Percentiles rank a stretch among this genome's conserved stretches.
Evolutionary conservation across 257 asterid species (phyloP).

Genomic region (Prunella vulgaris): DNA sequence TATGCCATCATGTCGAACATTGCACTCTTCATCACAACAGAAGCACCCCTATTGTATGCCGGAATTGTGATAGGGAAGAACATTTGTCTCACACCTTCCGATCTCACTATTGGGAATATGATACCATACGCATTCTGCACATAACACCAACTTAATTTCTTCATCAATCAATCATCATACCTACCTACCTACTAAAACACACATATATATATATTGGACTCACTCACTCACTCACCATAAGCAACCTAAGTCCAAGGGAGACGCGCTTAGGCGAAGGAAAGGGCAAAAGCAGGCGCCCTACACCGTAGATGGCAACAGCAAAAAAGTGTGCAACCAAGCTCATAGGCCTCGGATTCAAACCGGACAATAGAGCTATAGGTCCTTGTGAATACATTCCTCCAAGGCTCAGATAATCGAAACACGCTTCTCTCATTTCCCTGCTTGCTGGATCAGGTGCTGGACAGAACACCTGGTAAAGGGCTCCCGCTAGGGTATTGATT

Average conservation of each 20-base stretch:
- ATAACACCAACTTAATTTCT: too few relatives aligned
- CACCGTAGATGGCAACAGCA: slow-evolving; percentile 49
- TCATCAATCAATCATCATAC: too few relatives aligned
- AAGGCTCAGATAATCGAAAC: slow-evolving; percentile 44
- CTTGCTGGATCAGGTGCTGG: slow-evolving; percentile 46
- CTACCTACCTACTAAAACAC: too few relatives aligned
- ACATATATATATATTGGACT: too few relatives aligned
- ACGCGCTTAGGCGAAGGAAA: slow-evolving; percentile 41
- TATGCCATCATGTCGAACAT: slow-evolving; percentile 50
- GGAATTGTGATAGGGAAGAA: slow-evolving; percentile 53
- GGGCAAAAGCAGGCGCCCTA: slow-evolving; percentile 41
- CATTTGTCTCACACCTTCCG: slow-evolving; percentile 57
- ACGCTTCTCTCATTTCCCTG: slow-evolving; percentile 49
- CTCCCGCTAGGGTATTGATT: slow-evolving; percentile 47
- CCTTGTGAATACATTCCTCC: slow-evolving; percentile 44
- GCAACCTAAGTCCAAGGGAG: slow-evolving; percentile 33
- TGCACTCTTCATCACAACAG: slow-evolving; percentile 51
- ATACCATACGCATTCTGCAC: slow-evolving; percentile 47
- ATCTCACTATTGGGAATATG: slow-evolving; percentile 48
- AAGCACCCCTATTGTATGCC: slow-evolving; percentile 41
- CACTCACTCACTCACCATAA: slow-evolving; percentile 33
- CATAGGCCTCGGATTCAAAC: slow-evolving; percentile 48
- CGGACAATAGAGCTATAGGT: slow-evolving; percentile 43
- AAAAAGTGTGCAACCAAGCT: slow-evolving; percentile 54
- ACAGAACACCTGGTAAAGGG: slow-evolving; percentile 45